A percentile compares a stretch with the other conserved stretches of the same genome.
These are phyloP conservation scores for Colletotrichum cereale DNA, from an alignment of 2,329 filamentous ascomycete species.

Conservation along the genomic window DNA sequence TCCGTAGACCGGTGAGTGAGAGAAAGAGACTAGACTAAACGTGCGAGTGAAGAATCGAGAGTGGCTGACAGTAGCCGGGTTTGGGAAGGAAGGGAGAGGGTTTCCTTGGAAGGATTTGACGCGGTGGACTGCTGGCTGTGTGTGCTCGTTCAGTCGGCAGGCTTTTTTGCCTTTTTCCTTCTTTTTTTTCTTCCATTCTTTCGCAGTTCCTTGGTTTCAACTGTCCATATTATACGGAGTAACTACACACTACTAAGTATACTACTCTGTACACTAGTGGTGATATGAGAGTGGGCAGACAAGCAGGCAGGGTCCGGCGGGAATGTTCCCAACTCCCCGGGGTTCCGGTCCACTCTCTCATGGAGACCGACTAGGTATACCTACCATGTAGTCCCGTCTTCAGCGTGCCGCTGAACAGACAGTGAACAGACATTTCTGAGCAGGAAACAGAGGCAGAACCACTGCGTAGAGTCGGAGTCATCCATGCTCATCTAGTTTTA, in stretches of 20 bases:
- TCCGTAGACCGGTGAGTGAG: too few species aligned
- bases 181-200: rapidly evolving
- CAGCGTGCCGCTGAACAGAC: background rate
- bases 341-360: too few species aligned
- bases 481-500: background rate
- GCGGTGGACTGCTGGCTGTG: too few species aligned
- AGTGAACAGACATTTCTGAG: background rate
- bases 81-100: background rate
- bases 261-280: background rate
- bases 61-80: background rate
- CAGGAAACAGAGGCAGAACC: too few species aligned
- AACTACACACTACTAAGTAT: too few species aligned
- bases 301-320: constrained; percentile 14
- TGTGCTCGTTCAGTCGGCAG: too few species aligned
- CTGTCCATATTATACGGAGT: too few species aligned
- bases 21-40: too few species aligned
- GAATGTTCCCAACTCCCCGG: constrained; percentile 7
- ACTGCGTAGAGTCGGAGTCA: too few species aligned
- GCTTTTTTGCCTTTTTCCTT: background rate
- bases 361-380: too few species aligned
- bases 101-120: background rate
- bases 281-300: background rate
- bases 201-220: background rate
- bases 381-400: background rate
- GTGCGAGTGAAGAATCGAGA: background rate